phyloP scores from a whole-genome alignment of 2,329 filamentous ascomycete genomes.

The Beauveria medogensis region DNA sequence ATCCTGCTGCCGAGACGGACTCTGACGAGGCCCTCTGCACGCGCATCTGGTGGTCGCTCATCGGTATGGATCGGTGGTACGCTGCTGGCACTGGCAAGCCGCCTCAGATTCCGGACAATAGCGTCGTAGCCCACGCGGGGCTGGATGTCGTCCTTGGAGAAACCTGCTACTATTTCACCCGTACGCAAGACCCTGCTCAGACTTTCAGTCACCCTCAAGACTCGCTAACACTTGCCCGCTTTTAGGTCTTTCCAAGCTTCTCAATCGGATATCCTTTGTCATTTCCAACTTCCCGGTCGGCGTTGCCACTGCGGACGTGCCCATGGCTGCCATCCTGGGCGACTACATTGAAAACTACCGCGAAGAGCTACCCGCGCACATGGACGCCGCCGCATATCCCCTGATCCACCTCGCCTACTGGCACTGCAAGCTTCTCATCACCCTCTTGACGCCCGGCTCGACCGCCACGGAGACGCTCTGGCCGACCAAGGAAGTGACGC shows the following conservation, averaged over 20 bases:
- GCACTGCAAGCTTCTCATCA: slow-evolving; percentile 58
- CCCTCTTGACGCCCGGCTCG: slow-evolving; percentile 49
- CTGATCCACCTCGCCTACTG: slow-evolving; percentile 61
- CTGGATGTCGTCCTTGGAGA: slow-evolving; percentile 55
- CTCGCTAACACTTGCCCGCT: background rate
- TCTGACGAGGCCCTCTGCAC: slow-evolving; percentile 54
- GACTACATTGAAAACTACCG: slow-evolving; percentile 52
- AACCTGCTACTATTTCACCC: slow-evolving; percentile 53
- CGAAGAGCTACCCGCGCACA: slow-evolving; percentile 51
- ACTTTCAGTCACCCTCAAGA: background rate
- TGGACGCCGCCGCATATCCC: slow-evolving; percentile 44
- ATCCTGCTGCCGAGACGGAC: slow-evolving; percentile 44
- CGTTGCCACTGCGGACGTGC: slow-evolving; percentile 25
- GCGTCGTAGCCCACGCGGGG: slow-evolving; percentile 50
- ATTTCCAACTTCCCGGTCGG: slow-evolving; percentile 29
- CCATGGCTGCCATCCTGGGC: slow-evolving; percentile 26
- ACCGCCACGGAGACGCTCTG: slow-evolving; percentile 51
- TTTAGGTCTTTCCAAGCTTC: slow-evolving; percentile 49
- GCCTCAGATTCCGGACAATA: slow-evolving; percentile 53
- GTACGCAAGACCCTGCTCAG: slow-evolving; percentile 37
- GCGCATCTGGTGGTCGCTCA: slow-evolving; percentile 64
- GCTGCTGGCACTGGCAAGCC: slow-evolving; percentile 59
- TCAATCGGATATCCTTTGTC: slow-evolving; percentile 33
- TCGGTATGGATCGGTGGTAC: slow-evolving; percentile 67
- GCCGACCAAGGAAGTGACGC: slow-evolving; percentile 49